Conservation (phyloP, 257 asterid genomes). For the Nemophila menziesii region DNA sequence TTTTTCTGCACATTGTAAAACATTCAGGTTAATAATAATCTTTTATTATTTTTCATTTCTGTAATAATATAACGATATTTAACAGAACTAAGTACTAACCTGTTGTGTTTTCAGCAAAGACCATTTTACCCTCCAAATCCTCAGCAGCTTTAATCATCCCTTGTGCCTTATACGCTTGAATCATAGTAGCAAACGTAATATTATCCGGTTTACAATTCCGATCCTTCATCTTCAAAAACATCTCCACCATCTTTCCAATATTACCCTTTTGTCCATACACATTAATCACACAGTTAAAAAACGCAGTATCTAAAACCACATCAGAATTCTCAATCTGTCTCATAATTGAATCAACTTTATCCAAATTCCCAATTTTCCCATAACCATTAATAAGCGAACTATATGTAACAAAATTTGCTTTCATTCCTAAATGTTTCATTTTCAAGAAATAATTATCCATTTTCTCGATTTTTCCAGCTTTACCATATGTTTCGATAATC, state of each 20-base stretch:
- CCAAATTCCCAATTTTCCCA: constrained; percentile 49
- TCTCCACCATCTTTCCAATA: constrained; percentile 52
- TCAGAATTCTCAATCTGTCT: constrained; percentile 76
- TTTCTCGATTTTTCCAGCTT: constrained; percentile 45
- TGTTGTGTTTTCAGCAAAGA: constrained; percentile 11
- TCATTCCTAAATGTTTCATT: constrained; percentile 77
- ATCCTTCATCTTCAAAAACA: constrained; percentile 52
- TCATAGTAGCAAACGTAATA: constrained; percentile 59
- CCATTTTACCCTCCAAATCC: constrained; percentile 40
- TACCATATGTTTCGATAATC: constrained; percentile 67
- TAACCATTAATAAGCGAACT: constrained; percentile 66
- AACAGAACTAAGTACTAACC: constrained; percentile 20
- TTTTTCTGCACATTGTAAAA: too few species aligned
- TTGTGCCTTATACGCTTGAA: constrained; percentile 42
- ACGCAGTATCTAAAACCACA: constrained; percentile 63
- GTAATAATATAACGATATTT: too few species aligned
- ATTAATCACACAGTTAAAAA: constrained; percentile 63
- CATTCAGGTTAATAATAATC: too few species aligned
- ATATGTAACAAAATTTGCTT: constrained; percentile 77
- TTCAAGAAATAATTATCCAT: constrained; percentile 71
- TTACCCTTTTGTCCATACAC: constrained; percentile 76
- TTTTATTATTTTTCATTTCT: too few species aligned
- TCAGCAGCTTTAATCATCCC: constrained; percentile 62
- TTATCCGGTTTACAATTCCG: constrained; percentile 59
- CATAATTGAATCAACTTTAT: constrained; percentile 49